Conservation (phyloP, 805 yeast genomes). For the Candida ulmi region DNA sequence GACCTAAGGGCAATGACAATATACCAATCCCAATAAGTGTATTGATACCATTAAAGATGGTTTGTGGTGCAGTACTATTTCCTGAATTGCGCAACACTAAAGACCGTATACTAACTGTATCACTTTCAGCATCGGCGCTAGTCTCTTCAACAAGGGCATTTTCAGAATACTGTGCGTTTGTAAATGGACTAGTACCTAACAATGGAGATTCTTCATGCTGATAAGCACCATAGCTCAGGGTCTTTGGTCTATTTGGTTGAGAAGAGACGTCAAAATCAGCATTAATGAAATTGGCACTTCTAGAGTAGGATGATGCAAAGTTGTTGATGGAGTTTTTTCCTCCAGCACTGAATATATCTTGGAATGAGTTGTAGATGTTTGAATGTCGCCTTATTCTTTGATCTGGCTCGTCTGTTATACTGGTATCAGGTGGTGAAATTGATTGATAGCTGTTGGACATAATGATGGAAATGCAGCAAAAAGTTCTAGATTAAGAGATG, state of each 20-base stretch:
- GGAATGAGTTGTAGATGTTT: slow-evolving; percentile 20
- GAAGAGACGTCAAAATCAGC: slow-evolving; percentile 22
- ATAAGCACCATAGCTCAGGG: slow-evolving; percentile 11
- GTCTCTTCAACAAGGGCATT: background rate
- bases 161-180: background rate
- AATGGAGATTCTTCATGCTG: slow-evolving; percentile 11
- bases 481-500: no score
- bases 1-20: slow-evolving; percentile 65
- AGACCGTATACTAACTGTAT: slow-evolving; percentile 13
- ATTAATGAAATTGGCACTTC: slow-evolving; percentile 21
- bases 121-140: slow-evolving; percentile 4
- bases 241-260: slow-evolving; percentile 11
- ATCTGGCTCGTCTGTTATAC: no score
- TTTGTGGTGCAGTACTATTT: slow-evolving; percentile 64
- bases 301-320: slow-evolving; percentile 22
- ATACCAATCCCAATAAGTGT: slow-evolving; percentile 74
- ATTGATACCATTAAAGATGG: slow-evolving; percentile 72
- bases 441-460: background rate
- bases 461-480: background rate
- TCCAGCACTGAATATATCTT: slow-evolving; percentile 18
- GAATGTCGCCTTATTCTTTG: slow-evolving; percentile 10
- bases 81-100: slow-evolving; percentile 19
- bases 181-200: background rate
- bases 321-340: slow-evolving; percentile 21
- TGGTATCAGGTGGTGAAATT: background rate